Evolutionary conservation across 1,284 basidiomycete species (phyloP).

Genomic region (Papiliotrema flavescens): DNA sequence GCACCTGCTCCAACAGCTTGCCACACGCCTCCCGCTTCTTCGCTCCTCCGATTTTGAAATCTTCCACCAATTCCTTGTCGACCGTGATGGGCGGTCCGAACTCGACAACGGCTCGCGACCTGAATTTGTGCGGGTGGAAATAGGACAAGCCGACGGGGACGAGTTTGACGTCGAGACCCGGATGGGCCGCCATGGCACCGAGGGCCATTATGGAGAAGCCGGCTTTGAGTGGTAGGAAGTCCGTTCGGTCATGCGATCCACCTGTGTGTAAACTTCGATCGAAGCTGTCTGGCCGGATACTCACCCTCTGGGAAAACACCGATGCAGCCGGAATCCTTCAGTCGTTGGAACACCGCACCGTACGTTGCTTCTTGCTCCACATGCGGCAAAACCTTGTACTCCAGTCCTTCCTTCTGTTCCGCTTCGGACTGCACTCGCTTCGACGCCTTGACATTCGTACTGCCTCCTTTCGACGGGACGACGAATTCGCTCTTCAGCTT

Average conservation of each 20-base stretch:
- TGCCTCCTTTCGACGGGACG: constrained; percentile 47
- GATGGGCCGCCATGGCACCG: constrained; percentile 89
- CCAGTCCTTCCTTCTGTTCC: constrained; percentile 55
- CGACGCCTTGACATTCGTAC: constrained; percentile 67
- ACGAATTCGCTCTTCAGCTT: constrained; percentile 82
- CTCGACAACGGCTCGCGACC: constrained; percentile 92
- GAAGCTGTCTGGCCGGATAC: constrained; percentile 6
- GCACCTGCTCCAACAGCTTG: constrained; percentile 86
- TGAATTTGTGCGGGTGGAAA: constrained; percentile 92
- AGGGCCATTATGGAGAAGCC: constrained; percentile 97
- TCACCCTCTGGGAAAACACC: constrained; percentile 95
- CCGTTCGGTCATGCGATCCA: constrained; percentile 93
- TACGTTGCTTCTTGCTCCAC: constrained; percentile 96
- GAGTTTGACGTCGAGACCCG: constrained; percentile 81
- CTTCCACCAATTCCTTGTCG: constrained; percentile 74
- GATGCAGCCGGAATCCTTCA: constrained; percentile 84
- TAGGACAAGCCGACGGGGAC: constrained; percentile 93
- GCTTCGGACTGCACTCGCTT: constrained; percentile 66
- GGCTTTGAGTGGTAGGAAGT: constrained; percentile 90
- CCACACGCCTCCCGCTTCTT: constrained; percentile 88
- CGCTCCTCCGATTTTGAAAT: constrained; percentile 85
- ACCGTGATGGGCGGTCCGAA: constrained; percentile 91
- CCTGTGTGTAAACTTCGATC: constrained; percentile 52
- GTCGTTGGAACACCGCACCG: constrained; percentile 81
- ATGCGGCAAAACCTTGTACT: constrained; percentile 75